Evolutionary conservation across 1,139 yeast genomes (phyloP).

Genomic region (Eremothecium gossypii): DNA sequence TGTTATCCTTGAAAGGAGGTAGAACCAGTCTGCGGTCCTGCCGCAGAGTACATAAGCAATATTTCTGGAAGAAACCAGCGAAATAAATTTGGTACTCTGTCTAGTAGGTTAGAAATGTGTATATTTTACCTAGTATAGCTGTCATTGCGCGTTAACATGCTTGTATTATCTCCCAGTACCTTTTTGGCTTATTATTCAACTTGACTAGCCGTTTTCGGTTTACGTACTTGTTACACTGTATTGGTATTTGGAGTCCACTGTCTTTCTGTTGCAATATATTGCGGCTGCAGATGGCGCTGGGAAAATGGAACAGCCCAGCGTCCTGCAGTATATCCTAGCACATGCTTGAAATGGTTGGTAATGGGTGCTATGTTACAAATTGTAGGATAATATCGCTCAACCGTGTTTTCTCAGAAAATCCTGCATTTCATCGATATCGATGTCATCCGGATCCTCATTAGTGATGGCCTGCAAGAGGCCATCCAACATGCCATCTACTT

Average conservation of each 20-base stretch:
- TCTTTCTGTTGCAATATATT: no score
- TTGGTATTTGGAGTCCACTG: no score
- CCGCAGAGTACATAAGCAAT: constrained; percentile 89
- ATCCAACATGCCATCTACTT: constrained; percentile 75
- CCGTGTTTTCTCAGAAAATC: constrained; percentile 25
- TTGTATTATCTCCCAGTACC: no score
- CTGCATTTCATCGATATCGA: constrained; percentile 40
- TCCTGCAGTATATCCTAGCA: no score
- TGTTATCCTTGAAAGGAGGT: constrained; percentile 70
- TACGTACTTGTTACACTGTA: not conserved
- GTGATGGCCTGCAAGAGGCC: constrained; percentile 88
- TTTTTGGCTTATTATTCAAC: no score
- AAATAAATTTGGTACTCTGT: constrained; percentile 10
- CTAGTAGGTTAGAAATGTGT: no score
- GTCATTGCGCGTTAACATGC: no score
- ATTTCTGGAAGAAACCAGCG: constrained; percentile 71
- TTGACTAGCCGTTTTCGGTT: no score
- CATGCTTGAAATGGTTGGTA: no score
- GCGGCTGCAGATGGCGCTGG: no score
- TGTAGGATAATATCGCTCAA: constrained; percentile 3
- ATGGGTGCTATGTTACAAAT: not conserved
- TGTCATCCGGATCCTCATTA: constrained; percentile 58
- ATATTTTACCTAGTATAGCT: no score
- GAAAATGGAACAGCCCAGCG: no score
- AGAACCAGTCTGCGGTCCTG: constrained; percentile 76